Conservation (phyloP, 768 basidiomycete species). For the Psilocybe cyanescens region DNA sequence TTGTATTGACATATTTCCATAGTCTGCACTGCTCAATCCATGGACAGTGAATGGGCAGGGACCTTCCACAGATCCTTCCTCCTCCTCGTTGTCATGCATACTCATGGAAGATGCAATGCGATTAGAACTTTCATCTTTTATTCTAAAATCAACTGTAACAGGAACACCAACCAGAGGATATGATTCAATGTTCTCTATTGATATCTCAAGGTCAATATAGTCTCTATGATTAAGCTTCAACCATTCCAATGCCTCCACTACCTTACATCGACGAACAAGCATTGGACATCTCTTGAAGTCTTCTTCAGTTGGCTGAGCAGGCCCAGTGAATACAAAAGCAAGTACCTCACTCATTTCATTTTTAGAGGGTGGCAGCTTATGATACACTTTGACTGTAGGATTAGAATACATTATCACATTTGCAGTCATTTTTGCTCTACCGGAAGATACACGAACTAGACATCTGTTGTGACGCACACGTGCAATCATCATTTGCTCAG, state of each 20-base stretch:
- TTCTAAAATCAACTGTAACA: background rate
- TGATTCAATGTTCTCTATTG: background rate
- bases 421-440: slow-evolving; percentile 34
- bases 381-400: slow-evolving; percentile 34
- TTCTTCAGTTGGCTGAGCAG: slow-evolving; percentile 8
- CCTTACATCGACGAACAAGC: slow-evolving; percentile 13
- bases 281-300: slow-evolving; percentile 26
- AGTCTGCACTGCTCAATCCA: slow-evolving; percentile 1
- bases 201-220: slow-evolving; percentile 7
- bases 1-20: slow-evolving; percentile 18
- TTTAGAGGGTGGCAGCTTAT: slow-evolving; percentile 31
- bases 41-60: slow-evolving; percentile 10
- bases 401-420: slow-evolving; percentile 35
- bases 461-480: slow-evolving; percentile 31
- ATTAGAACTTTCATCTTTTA: background rate
- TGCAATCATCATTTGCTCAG: slow-evolving; percentile 29
- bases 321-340: slow-evolving; percentile 16
- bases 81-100: slow-evolving; percentile 2
- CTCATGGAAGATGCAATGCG: background rate
- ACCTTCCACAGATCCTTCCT: slow-evolving; percentile 6
- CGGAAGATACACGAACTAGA: slow-evolving; percentile 32
- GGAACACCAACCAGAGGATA: slow-evolving; percentile 4
- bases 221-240: slow-evolving; percentile 6
- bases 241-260: slow-evolving; percentile 1
- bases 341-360: slow-evolving; percentile 31